Conservation (phyloP, 2,329 filamentous ascomycete species). For the Apiospora marii region DNA sequence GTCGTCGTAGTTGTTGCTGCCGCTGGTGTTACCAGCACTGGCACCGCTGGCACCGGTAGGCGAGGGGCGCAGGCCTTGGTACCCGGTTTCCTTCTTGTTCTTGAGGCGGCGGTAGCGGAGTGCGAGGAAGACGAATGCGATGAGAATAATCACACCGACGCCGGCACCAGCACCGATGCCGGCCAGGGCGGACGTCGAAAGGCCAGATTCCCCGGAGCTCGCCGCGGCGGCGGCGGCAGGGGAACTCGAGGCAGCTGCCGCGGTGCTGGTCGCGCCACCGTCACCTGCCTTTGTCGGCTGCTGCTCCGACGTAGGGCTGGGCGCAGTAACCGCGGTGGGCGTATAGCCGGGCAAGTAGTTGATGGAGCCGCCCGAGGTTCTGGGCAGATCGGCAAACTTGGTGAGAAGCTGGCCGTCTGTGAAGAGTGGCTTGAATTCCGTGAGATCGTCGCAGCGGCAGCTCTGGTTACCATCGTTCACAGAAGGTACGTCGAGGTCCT, state of each 20-base stretch:
- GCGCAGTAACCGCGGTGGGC: not conserved
- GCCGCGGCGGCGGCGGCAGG: not conserved
- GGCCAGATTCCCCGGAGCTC: not conserved
- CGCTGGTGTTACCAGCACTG: not conserved
- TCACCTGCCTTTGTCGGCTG: not conserved
- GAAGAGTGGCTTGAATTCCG: not conserved
- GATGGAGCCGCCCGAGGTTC: not conserved
- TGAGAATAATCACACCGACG: not conserved
- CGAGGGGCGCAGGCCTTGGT: not conserved
- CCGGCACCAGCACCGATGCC: conserved; percentile 4
- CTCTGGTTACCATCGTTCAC: not conserved
- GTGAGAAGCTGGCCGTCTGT: not conserved
- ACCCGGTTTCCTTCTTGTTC: not conserved
- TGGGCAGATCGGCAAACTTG: not conserved
- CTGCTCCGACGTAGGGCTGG: not conserved
- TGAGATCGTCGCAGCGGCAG: not conserved
- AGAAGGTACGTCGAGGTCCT: not conserved
- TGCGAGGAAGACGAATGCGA: not conserved
- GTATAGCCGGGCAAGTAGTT: not conserved
- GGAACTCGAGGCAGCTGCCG: not conserved
- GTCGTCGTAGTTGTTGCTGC: not conserved
- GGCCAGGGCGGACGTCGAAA: not conserved
- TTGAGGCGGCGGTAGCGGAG: conserved; percentile 3
- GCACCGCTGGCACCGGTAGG: not conserved
- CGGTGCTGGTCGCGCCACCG: not conserved